Percentiles rank a stretch among this genome's conserved stretches.
phyloP scores from a whole-genome alignment of 2,329 filamentous ascomycete species.

The Hymenoscyphus infarciens region DNA sequence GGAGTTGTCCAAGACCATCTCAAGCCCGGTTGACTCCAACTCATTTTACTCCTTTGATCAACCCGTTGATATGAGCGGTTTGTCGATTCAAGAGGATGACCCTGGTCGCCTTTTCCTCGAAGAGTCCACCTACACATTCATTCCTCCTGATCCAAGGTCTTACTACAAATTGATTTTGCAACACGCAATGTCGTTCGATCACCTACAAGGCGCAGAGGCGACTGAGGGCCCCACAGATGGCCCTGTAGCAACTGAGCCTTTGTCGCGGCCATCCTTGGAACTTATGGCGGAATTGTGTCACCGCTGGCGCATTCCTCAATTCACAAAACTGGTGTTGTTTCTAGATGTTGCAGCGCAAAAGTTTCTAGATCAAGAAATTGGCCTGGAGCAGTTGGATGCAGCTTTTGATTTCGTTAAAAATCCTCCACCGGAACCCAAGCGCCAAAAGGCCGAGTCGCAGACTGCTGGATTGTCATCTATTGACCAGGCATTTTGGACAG shows the following conservation, averaged over 20 bases:
- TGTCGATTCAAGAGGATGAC: conserved; percentile 32
- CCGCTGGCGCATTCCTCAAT: conserved; percentile 85
- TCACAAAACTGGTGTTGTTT: conserved; percentile 74
- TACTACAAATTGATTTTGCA: conserved; percentile 82
- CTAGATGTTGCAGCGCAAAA: conserved; percentile 83
- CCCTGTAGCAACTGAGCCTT: conserved; percentile 39
- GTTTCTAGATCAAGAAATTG: conserved; percentile 78
- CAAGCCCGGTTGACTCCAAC: conserved; percentile 42
- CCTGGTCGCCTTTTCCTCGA: conserved; percentile 41
- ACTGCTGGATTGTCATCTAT: conserved; percentile 49
- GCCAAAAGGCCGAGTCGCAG: conserved; percentile 32
- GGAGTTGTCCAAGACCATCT: conserved; percentile 51
- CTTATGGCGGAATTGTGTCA: conserved; percentile 80
- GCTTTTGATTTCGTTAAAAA: conserved; percentile 81
- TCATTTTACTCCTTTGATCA: conserved; percentile 40
- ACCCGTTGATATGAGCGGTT: conserved; percentile 33
- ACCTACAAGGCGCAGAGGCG: conserved; percentile 50
- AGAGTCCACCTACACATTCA: conserved; percentile 77
- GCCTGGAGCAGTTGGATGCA: conserved; percentile 75
- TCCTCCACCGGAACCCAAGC: conserved; percentile 60
- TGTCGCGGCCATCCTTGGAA: conserved; percentile 78
- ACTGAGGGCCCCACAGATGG: conserved; percentile 37
- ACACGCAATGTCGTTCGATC: conserved; percentile 67
- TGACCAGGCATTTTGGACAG: conserved; percentile 61
- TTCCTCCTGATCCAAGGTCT: conserved; percentile 76